A percentile compares a stretch with the other conserved stretches of the same genome.
Evolutionary conservation across 1,284 basidiomycete genomes (phyloP).

Genomic region (Microbotryomycetes sp.): DNA sequence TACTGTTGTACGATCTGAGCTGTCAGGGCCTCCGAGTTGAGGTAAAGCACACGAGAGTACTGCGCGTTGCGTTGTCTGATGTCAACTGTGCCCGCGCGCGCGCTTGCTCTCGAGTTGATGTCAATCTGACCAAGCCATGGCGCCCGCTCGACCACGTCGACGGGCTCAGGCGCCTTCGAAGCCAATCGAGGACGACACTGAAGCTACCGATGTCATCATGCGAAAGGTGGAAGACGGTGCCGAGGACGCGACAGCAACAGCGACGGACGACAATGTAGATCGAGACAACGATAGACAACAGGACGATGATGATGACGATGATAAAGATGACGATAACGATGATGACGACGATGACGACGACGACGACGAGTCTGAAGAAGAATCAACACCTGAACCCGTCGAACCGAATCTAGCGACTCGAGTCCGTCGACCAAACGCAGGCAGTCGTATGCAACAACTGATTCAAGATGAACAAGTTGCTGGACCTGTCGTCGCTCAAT

Average conservation of each 20-base stretch:
- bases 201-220: too few species aligned
- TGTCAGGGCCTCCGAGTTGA: neutral
- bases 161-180: neutral
- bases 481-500: neutral
- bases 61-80: too few species aligned
- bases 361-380: slow-evolving; percentile 7
- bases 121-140: neutral
- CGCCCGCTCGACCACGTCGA: neutral
- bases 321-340: slow-evolving; percentile 1
- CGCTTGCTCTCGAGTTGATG: neutral
- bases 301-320: neutral
- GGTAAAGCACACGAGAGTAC: neutral
- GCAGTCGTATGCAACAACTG: slow-evolving; percentile 32
- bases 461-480: slow-evolving; percentile 30
- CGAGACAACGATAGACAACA: neutral
- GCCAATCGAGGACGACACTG: too few species aligned
- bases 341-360: neutral
- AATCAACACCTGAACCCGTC: slow-evolving; percentile 14
- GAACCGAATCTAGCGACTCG: slow-evolving; percentile 8
- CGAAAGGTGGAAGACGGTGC: neutral
- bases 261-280: neutral
- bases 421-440: slow-evolving; percentile 22
- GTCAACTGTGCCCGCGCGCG: too few species aligned
- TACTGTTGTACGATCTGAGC: too few species aligned
- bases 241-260: neutral